A percentile compares a stretch with the other conserved stretches of the same genome.
These are phyloP conservation scores for Herpetospermum pedunculosum DNA, from an alignment of 306 rosid species.

Conservation along the genomic window DNA sequence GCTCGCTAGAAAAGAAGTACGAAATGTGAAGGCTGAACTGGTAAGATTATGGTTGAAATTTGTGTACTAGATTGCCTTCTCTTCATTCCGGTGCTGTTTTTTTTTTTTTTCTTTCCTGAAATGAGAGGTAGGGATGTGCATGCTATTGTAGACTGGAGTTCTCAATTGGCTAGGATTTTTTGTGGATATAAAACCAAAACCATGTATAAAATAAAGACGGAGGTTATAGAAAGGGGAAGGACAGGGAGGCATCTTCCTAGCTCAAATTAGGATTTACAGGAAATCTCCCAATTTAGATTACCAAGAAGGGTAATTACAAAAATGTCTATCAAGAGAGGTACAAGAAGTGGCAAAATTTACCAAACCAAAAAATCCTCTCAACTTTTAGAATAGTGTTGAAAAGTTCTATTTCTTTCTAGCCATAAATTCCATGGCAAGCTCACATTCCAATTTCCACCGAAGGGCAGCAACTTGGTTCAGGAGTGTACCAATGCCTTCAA, in stretches of 20 bases:
- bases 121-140: neutral
- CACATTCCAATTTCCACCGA: neutral
- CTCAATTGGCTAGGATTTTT: neutral
- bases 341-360: neutral
- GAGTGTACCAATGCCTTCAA: neutral
- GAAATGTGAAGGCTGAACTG: slow-evolving; percentile 61
- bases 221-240: neutral
- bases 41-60: slow-evolving; percentile 31
- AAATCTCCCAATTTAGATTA: neutral
- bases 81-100: neutral
- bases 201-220: neutral
- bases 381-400: neutral
- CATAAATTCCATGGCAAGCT: neutral
- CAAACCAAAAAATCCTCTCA: neutral
- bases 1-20: slow-evolving; percentile 71
- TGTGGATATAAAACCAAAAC: neutral
- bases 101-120: neutral
- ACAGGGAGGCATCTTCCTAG: neutral
- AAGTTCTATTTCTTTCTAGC: neutral
- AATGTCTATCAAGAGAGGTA: neutral
- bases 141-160: neutral
- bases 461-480: neutral
- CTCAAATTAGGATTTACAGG: neutral
- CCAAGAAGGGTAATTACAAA: neutral
- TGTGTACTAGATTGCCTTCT: neutral